Conservation (phyloP, 768 basidiomycete species). For the Crassisporium funariophilum region DNA sequence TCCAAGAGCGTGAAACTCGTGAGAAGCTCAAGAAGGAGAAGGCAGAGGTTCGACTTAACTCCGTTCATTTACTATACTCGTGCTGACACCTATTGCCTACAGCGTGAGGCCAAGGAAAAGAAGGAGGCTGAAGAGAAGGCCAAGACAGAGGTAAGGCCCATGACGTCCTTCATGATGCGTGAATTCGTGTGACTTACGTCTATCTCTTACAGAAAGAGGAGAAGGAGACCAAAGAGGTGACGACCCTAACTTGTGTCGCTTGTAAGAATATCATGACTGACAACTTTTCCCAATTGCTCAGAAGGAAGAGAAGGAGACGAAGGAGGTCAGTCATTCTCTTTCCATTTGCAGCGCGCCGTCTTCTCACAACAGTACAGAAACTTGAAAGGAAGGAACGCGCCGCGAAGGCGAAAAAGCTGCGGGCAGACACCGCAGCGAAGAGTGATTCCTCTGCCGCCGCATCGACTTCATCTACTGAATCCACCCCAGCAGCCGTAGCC, state of each 20-base stretch:
- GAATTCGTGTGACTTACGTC: constrained; percentile 1
- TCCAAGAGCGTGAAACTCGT: constrained; percentile 79
- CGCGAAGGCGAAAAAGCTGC: constrained; percentile 35
- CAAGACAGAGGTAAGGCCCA: constrained; percentile 54
- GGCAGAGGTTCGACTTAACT: constrained; percentile 44
- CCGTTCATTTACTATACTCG: constrained; percentile 3
- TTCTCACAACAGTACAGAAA: constrained; percentile 40
- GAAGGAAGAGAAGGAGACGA: constrained; percentile 58
- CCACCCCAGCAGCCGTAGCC: constrained; percentile 29
- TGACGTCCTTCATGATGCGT: constrained; percentile 1
- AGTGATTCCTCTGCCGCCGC: constrained; percentile 38
- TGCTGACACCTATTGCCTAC: constrained; percentile 19
- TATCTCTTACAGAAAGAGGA: constrained; percentile 45
- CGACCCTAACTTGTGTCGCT: constrained; percentile 8
- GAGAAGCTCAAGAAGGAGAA: constrained; percentile 86
- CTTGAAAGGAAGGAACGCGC: constrained; percentile 47
- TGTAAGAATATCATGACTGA: constrained; percentile 18
- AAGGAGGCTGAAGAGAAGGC: constrained; percentile 68
- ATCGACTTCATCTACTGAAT: constrained; percentile 37
- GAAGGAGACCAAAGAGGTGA: constrained; percentile 54
- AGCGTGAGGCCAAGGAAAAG: constrained; percentile 84
- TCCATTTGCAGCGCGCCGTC: neutral
- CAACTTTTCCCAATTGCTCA: constrained; percentile 13
- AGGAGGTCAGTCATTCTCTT: constrained; percentile 47
- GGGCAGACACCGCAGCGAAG: constrained; percentile 50